Percentiles rank a stretch among this genome's conserved stretches.
Evolutionary conservation across 106 monocot genomes (phyloP).

Genomic region (Hemerocallis citrina): DNA sequence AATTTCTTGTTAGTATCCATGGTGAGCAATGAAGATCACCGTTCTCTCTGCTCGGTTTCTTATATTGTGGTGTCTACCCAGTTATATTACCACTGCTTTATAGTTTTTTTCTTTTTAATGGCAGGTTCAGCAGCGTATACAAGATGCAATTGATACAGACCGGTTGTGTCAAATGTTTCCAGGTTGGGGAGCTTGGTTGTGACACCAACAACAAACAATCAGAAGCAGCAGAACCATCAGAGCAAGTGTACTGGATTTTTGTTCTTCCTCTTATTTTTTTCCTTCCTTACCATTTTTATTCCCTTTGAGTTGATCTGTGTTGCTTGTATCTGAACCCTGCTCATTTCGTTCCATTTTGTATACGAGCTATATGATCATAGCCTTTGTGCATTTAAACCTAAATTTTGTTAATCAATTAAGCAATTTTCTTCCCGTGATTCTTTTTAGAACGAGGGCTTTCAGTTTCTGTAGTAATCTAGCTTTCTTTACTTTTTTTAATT

Average conservation of each 20-base stretch:
- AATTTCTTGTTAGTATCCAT: neutral
- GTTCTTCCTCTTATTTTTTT: neutral
- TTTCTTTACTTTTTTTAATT: no score
- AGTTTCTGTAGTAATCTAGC: no score
- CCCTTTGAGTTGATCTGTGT: no score
- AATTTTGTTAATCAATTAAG: no score
- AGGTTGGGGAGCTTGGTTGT: slow-evolving; percentile 94
- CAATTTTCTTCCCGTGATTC: no score
- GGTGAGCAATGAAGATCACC: no score
- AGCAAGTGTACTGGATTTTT: neutral
- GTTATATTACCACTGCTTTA: neutral
- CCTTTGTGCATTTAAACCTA: no score
- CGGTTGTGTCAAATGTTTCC: slow-evolving; percentile 88
- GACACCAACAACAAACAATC: neutral
- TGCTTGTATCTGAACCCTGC: no score
- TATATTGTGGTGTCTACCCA: neutral
- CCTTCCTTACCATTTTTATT: no score
- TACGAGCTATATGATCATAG: no score
- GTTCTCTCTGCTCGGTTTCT: neutral
- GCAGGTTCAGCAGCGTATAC: slow-evolving; percentile 91
- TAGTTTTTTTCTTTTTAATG: neutral
- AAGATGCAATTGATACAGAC: slow-evolving; percentile 77
- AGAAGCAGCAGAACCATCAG: neutral
- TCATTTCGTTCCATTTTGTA: no score
- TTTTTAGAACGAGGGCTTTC: no score